Evolutionary conservation across 352 stramenopile genomes (phyloP), one percentile per base, ranked within the genome.

Genomic region (Pythium sukuiense): DNA sequence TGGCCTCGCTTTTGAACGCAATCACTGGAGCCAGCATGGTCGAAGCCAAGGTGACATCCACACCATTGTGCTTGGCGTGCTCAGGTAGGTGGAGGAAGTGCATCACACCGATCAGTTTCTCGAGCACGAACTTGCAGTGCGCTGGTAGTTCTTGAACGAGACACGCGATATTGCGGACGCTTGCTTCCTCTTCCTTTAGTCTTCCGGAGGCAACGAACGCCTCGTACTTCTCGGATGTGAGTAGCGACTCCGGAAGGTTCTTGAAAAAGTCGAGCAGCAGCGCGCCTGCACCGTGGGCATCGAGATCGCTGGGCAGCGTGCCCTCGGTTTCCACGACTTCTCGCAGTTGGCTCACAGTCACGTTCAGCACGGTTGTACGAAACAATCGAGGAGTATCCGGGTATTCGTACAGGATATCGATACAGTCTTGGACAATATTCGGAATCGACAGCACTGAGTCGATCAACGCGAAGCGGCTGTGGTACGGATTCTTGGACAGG

Each of bases 251-350:
- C 1, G 85, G 87, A 3, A 93, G 65, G 53, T 91, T 85, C 56
- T 86, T 89, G 41, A 93, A 75, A 54, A 93, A 93, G 65, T 95
- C 85, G 39, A 95, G 63, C 6, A 95, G 73, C 54, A 95, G 53
- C 9, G 87, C 85, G 33, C 76, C 83, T 24, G 85, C 85, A 27
- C 77, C 84, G 52, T 88, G 83, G 0, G 79, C 77, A 45, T 93
- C 83, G 24, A 90, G 45, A 53, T 93, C 77, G 55, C 70, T 61
- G 5, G 87, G 87, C 26, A 93, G 55, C 0, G 71, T 73, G 13
- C 85, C 82, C 27, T 92, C 74, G 0, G 72, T 88, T 64, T 93
- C 85, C 11, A 92, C 83, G 59, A 90, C 83, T 59, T 93, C 85
- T 30, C 85, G 77, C 11, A 95, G 69, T 27, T 92, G 79, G 32